phyloP scores from a whole-genome alignment of 352 stramenopile genomes.

The Stramenopiles sp. region DNA sequence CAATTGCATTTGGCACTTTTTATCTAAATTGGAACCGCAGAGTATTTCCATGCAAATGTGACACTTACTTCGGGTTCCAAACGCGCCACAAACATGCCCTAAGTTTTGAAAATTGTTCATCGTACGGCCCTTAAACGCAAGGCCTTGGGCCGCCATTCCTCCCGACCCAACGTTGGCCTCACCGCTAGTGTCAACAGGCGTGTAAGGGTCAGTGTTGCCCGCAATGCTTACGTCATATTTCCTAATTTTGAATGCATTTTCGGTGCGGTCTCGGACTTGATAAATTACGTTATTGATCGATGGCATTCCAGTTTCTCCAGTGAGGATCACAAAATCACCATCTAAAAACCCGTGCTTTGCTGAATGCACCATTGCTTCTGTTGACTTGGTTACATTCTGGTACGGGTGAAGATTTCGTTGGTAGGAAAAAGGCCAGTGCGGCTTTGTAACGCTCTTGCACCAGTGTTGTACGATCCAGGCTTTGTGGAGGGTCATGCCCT shows the following conservation, averaged over 20 bases:
- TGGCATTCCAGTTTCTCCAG: too few relatives aligned
- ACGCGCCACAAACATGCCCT: constrained; percentile 58
- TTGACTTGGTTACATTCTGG: not conserved
- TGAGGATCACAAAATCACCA: constrained; percentile 30
- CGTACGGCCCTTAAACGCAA: constrained; percentile 59
- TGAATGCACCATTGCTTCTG: not conserved
- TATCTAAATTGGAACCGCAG: constrained; percentile 31
- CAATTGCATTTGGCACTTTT: constrained; percentile 63
- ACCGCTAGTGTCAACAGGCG: too few relatives aligned
- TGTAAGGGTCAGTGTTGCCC: too few relatives aligned
- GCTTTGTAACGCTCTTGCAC: constrained; percentile 24
- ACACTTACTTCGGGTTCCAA: constrained; percentile 74
- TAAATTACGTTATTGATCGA: too few relatives aligned
- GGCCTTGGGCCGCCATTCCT: too few relatives aligned
- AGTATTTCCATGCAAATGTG: constrained; percentile 67
- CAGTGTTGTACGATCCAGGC: too few relatives aligned
- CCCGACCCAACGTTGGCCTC: too few relatives aligned
- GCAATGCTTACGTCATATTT: too few relatives aligned
- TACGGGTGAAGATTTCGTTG: constrained; percentile 26
- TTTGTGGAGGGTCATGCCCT: too few relatives aligned
- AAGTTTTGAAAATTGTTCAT: constrained; percentile 71
- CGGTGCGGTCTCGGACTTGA: too few relatives aligned
- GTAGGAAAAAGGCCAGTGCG: constrained; percentile 80
- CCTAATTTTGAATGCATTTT: too few relatives aligned
- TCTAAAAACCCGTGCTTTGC: constrained; percentile 15